Evolutionary conservation across 208 protist genomes (phyloP).

Genomic region (Acanthamoeba lugdunensis): DNA sequence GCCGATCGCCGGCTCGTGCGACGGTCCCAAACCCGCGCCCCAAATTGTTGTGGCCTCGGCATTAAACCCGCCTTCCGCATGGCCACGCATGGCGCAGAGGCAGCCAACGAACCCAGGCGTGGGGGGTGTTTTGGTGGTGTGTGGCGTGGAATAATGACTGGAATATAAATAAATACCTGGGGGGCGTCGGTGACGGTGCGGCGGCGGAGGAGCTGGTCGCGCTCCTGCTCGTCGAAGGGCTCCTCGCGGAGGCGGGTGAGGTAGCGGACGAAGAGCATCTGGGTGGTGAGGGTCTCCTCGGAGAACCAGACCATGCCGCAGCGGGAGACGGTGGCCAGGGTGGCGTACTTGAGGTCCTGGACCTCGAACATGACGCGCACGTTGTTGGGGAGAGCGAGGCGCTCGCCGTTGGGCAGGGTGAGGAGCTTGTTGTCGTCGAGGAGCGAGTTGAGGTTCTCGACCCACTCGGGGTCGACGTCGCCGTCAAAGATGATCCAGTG

Average conservation of each 20-base stretch:
- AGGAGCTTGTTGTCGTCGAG: slow-evolving; percentile 99
- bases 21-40: neutral
- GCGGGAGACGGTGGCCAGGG: slow-evolving; percentile 96
- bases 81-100: neutral
- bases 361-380: slow-evolving; percentile 98
- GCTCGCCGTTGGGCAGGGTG: slow-evolving; percentile 98
- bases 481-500: slow-evolving; percentile 99
- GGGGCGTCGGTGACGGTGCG: neutral
- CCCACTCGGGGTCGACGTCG: slow-evolving; percentile 99
- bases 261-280: slow-evolving; percentile 91
- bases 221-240: slow-evolving; percentile 80
- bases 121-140: neutral
- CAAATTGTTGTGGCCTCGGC: neutral
- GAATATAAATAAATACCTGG: neutral
- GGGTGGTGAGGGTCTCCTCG: slow-evolving; percentile 89
- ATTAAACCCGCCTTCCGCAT: neutral
- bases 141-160: neutral
- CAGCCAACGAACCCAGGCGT: neutral
- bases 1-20: neutral
- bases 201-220: slow-evolving; percentile 50
- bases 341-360: slow-evolving; percentile 95
- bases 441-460: slow-evolving; percentile 98
- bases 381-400: slow-evolving; percentile 95
- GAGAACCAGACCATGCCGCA: slow-evolving; percentile 99
- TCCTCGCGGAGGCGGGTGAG: slow-evolving; percentile 75